Evolutionary conservation across 73 alveolate species (phyloP).

Genomic region (Paramecium tetraurelia): DNA sequence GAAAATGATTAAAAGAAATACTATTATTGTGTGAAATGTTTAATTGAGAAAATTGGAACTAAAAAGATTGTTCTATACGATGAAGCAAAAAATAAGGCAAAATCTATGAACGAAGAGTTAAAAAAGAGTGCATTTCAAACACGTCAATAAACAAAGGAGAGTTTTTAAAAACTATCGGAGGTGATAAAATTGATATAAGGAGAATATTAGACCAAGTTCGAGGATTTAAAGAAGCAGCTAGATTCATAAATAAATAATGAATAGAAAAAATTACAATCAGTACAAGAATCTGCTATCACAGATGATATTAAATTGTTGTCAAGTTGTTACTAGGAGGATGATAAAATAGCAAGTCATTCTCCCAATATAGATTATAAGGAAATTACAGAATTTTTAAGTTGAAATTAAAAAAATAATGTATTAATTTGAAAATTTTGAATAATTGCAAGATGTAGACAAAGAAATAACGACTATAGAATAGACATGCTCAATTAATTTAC

Average conservation of each 20-base stretch:
- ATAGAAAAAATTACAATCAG: not conserved
- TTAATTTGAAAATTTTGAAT: not conserved
- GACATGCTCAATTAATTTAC: not conserved
- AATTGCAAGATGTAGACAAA: not conserved
- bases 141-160: not conserved
- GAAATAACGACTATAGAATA: not conserved
- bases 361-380: not conserved
- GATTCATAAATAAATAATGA: not conserved
- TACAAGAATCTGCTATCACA: not conserved
- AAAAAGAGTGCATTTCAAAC: not conserved
- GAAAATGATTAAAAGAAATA: not conserved
- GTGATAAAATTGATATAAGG: not conserved
- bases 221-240: not conserved
- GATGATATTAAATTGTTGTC: not conserved
- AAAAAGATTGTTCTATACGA: not conserved
- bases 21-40: not conserved
- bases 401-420: not conserved
- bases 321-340: not conserved
- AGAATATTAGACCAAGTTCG: not conserved
- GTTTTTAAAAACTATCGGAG: not conserved
- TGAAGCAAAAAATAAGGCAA: not conserved
- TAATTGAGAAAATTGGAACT: not conserved
- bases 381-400: not conserved
- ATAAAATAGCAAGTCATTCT: not conserved
- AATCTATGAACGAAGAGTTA: not conserved